Conservation (phyloP, 805 yeast species). For the Cyberlindnera euphorbiae region DNA sequence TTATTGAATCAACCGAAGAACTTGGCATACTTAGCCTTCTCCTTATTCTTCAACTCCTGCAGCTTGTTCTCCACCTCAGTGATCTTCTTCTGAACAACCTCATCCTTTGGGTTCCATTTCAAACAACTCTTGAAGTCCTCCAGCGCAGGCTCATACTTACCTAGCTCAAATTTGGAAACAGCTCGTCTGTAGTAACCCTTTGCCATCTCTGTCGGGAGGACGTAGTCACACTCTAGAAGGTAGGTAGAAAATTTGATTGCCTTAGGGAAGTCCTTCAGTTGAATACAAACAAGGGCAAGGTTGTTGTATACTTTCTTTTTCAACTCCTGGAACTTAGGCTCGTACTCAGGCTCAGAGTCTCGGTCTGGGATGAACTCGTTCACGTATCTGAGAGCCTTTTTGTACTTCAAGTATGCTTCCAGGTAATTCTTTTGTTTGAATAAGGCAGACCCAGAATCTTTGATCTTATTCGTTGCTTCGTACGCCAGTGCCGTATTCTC, state of each 20-base stretch:
- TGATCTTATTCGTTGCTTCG: conserved; percentile 49
- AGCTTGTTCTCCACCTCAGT: conserved; percentile 35
- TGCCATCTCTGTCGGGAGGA: conserved; percentile 40
- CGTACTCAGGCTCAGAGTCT: conserved; percentile 52
- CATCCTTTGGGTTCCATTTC: conserved; percentile 43
- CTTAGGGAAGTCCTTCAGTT: conserved; percentile 42
- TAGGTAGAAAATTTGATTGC: conserved; percentile 52
- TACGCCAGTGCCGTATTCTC: conserved; percentile 51
- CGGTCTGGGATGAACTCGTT: conserved; percentile 70
- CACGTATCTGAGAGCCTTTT: conserved; percentile 61
- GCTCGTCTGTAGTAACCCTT: conserved; percentile 59
- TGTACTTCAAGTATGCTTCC: conserved; percentile 59
- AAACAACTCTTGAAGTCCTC: conserved; percentile 41
- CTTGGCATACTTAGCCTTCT: conserved; percentile 54
- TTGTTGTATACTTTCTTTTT: conserved; percentile 44
- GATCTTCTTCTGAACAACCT: conserved; percentile 41
- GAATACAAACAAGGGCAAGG: conserved; percentile 50
- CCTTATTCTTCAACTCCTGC: conserved; percentile 41
- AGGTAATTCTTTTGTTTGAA: conserved; percentile 47
- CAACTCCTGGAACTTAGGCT: conserved; percentile 41
- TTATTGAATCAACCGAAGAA: no score
- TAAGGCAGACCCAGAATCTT: conserved; percentile 60
- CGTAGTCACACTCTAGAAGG: conserved; percentile 46
- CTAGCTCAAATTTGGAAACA: conserved; percentile 36
- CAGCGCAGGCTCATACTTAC: conserved; percentile 46